Evolutionary conservation across 495 filamentous ascomycete genomes (phyloP).

Genomic region (Bryoglossum gracile): DNA sequence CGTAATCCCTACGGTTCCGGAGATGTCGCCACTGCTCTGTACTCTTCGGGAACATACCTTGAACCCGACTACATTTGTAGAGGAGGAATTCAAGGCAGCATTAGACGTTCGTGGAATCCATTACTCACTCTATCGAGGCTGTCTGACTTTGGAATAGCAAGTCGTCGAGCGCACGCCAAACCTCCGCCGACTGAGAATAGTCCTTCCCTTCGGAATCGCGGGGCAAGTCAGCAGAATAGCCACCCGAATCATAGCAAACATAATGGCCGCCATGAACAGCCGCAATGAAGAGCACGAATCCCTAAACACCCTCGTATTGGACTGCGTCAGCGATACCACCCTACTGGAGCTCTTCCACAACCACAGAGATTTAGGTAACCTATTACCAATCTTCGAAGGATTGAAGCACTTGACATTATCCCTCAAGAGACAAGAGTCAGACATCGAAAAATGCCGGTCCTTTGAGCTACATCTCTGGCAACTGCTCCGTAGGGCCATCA

Average conservation of each 20-base stretch:
- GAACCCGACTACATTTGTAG: constrained; percentile 21
- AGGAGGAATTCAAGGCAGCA: constrained; percentile 15
- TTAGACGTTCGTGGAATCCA: constrained; percentile 10
- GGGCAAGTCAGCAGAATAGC: constrained; percentile 17
- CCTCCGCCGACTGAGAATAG: constrained; percentile 18
- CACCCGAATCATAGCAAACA: constrained; percentile 19
- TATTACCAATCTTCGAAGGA: constrained; percentile 7
- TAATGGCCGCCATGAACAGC: constrained; percentile 15
- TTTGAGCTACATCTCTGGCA: constrained; percentile 23
- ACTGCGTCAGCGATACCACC: constrained; percentile 22
- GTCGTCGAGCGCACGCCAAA: constrained; percentile 16
- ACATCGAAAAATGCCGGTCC: neutral
- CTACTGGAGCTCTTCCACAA: constrained; percentile 22
- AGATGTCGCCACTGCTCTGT: constrained; percentile 16
- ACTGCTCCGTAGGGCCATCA: constrained; percentile 18
- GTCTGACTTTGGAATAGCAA: constrained; percentile 1
- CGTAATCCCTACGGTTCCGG: constrained; percentile 16
- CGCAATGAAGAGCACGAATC: constrained; percentile 11
- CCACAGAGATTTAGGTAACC: constrained; percentile 22
- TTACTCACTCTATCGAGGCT: neutral
- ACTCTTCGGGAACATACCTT: constrained; percentile 23
- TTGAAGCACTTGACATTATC: constrained; percentile 21
- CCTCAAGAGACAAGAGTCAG: constrained; percentile 23
- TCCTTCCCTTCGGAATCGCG: constrained; percentile 24
- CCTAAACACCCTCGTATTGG: constrained; percentile 24